These are phyloP conservation scores for Colletotrichum gloeosporioides DNA, from an alignment of 2,329 filamentous ascomycete species.

Conservation along the genomic window DNA sequence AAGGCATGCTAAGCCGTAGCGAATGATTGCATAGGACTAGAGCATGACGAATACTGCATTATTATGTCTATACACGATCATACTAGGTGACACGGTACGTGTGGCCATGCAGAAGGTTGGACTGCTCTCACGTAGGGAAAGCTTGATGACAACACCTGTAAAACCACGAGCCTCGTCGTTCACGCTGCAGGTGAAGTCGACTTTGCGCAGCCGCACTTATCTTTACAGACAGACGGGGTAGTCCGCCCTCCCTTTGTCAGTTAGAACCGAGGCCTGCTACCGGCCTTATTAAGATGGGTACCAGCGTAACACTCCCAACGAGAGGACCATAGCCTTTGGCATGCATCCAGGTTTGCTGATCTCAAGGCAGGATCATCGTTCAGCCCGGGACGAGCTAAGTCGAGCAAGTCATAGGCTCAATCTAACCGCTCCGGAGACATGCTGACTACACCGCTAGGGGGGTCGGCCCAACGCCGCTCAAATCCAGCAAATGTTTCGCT, in stretches of 20 bases:
- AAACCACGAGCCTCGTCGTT: background rate
- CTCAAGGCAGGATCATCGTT: background rate
- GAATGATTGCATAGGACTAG: background rate
- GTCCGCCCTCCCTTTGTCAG: background rate
- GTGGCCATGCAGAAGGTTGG: background rate
- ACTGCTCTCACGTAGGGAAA: background rate
- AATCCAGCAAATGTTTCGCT: background rate
- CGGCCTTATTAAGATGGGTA: background rate
- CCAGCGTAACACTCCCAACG: background rate
- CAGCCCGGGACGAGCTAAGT: background rate
- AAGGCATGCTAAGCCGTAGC: background rate
- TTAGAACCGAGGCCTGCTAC: background rate
- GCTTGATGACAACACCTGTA: fast-evolving
- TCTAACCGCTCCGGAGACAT: background rate
- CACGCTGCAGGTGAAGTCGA: background rate
- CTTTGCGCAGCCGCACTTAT: background rate
- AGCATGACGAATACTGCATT: background rate
- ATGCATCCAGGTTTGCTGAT: background rate
- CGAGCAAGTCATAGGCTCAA: background rate
- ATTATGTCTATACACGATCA: background rate
- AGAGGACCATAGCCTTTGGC: background rate
- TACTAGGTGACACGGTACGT: background rate
- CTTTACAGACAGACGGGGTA: background rate
- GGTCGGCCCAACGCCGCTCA: background rate
- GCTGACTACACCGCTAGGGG: background rate